These are phyloP conservation scores for Isatis tinctoria DNA, from an alignment of 345 rosid genomes.

Conservation along the genomic window DNA sequence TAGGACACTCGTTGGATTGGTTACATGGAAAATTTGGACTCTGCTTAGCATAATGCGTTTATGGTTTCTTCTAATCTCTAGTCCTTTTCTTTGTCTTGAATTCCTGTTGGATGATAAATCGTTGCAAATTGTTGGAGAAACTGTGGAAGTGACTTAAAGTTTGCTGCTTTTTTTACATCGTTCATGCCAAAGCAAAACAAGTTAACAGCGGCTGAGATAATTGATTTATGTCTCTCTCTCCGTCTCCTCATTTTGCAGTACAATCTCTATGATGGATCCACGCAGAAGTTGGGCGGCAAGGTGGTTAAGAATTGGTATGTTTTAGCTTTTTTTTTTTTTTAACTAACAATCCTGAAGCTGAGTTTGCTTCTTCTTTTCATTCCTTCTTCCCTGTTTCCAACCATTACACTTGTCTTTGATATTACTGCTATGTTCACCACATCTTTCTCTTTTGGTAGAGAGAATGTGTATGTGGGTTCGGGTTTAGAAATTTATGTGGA, in stretches of 20 bases:
- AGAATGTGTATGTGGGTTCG: neutral
- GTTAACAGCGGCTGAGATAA: neutral
- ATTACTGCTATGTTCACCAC: neutral
- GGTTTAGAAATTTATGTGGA: no score
- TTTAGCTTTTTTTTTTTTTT: neutral
- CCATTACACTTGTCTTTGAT: neutral
- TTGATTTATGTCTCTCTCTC: neutral
- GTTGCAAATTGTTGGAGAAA: neutral
- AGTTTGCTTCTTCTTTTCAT: conserved; percentile 5
- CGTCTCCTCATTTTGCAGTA: conserved; percentile 34
- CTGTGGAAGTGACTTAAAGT: neutral
- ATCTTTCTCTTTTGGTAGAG: neutral
- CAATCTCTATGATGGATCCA: conserved; percentile 95
- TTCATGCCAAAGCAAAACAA: neutral
- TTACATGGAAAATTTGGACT: neutral
- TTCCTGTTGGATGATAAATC: neutral
- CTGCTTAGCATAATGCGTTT: neutral
- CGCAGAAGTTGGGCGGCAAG: conserved; percentile 93
- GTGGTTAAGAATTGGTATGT: conserved; percentile 89
- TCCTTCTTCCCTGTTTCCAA: neutral
- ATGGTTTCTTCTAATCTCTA: no score
- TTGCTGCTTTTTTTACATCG: conserved; percentile 7
- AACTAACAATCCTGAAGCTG: neutral
- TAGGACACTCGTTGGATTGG: neutral
- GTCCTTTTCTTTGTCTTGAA: no score